These are phyloP conservation scores for Epichloe sylvatica DNA, from an alignment of 2,329 filamentous ascomycete species.

Conservation along the genomic window DNA sequence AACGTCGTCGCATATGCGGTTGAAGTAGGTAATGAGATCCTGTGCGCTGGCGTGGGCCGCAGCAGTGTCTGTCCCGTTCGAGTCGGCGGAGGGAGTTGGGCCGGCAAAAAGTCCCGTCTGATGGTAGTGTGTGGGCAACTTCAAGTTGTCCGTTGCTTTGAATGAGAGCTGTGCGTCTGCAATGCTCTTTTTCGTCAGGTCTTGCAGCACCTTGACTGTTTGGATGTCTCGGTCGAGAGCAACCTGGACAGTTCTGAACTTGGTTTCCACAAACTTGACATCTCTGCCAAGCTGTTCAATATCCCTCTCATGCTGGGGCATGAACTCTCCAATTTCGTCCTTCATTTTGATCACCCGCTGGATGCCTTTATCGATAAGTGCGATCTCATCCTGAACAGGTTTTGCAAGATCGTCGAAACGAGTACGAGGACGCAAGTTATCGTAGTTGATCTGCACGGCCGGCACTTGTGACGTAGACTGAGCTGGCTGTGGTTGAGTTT, in stretches of 20 bases:
- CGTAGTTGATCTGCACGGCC: constrained; percentile 65
- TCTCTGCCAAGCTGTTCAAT: constrained; percentile 33
- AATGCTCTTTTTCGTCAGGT: constrained; percentile 45
- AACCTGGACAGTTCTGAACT: constrained; percentile 30
- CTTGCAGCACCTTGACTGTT: constrained; percentile 50
- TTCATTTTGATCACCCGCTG: constrained; percentile 65
- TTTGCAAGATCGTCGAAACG: constrained; percentile 84
- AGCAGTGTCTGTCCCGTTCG: constrained; percentile 19
- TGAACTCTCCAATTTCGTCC: constrained; percentile 58
- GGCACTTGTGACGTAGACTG: constrained; percentile 40
- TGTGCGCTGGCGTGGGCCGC: constrained; percentile 25
- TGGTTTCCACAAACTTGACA: constrained; percentile 35
- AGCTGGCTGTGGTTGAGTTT: constrained; percentile 16
- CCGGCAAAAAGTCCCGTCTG: constrained; percentile 30
- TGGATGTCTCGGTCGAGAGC: constrained; percentile 42
- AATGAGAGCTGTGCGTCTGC: constrained; percentile 59
- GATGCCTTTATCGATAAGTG: constrained; percentile 66
- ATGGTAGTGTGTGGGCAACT: constrained; percentile 48
- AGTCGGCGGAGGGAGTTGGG: constrained; percentile 14
- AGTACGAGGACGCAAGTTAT: constrained; percentile 70
- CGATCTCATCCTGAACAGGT: constrained; percentile 64
- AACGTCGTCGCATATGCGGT: constrained; percentile 29
- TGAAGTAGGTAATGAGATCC: constrained; percentile 31
- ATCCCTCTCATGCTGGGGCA: constrained; percentile 39
- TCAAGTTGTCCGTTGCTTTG: constrained; percentile 60